Base-by-base conservation (phyloP, 768 basidiomycete genomes). In the Panellus pusillus region DNA sequence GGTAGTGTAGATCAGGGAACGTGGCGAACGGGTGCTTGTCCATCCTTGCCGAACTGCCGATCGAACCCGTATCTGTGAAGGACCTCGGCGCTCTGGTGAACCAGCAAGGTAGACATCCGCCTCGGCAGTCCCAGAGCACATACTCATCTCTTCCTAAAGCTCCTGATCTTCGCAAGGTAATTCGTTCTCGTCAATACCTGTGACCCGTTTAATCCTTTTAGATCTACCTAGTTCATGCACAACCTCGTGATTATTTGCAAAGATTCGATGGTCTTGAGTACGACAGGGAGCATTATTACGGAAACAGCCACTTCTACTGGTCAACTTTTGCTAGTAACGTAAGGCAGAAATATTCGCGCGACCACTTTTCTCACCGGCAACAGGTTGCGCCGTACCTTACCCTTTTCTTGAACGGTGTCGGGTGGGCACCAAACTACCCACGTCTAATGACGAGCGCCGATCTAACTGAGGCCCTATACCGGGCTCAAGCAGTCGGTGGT, bases 381-480 rank as follows among this genome's bases (percentile, higher is more conserved):
- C 54, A 93, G 89, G 75, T 95, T 29, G 91, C 91, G 1, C 93
- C 91, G 0, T 92, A 91, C 67, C 75, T 93, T 4, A 91, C 90
- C 0, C 79, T 95, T 7, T 79, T 96, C 55, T 74, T 96, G 46
- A 93, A 97, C 63, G 94, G 92, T 13, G 80, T 86, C 0, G 93
- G 92, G 28, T 96, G 94, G 93, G 74, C 83, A 5, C 78, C 82
- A 0, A 79, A 75, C 0, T 95, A 81, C 70, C 94, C 94, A 18
- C 80, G 90, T 6, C 71, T 95, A 3, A 86, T 96, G 80, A 81
- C 81, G 1, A 89, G 79, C 17, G 73, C 74, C 0, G 83, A 89
- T 57, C 73, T 94, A 8, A 66, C 70, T 0, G 65, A 68, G 2
- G 79, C 84, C 0, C 75, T 86, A 7, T 57, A 70, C 31, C 73